Evolutionary conservation across 2,329 filamentous ascomycete species (phyloP).

Genomic region (Blastomyces percursus): DNA sequence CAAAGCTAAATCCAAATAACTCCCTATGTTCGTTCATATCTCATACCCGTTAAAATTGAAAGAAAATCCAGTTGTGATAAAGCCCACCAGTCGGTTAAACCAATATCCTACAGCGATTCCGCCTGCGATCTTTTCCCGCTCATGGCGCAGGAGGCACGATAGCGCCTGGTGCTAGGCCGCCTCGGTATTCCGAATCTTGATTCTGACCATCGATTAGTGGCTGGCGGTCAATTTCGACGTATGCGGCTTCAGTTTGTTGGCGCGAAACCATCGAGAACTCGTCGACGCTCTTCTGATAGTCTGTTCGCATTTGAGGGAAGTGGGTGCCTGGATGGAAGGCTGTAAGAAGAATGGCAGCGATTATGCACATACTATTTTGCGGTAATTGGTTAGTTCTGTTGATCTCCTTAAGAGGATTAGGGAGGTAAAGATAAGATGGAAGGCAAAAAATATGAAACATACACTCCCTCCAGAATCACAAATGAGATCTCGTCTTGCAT

Average conservation of each 20-base stretch:
- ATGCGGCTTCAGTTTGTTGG: background rate
- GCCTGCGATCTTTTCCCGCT: background rate
- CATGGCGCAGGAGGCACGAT: background rate
- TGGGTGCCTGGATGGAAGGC: constrained; percentile 45
- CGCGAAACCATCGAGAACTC: background rate
- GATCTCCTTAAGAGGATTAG: background rate
- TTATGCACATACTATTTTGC: constrained; percentile 32
- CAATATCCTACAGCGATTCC: background rate
- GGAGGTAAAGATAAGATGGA: background rate
- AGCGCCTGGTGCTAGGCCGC: background rate
- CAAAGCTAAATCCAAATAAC: background rate
- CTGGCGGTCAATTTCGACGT: background rate
- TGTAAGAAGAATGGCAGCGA: constrained; percentile 42
- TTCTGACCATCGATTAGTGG: background rate
- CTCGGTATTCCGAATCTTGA: background rate
- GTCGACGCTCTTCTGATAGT: background rate
- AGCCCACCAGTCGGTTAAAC: background rate
- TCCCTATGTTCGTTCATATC: background rate
- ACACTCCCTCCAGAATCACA: constrained; percentile 45
- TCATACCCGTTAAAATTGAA: background rate
- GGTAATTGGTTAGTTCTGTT: background rate
- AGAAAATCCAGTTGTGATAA: background rate
- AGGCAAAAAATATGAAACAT: constrained; percentile 6
- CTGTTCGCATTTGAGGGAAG: constrained; percentile 36
- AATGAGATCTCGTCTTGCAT: constrained; percentile 43